phyloP scores from a whole-genome alignment of 2,329 filamentous ascomycete species.

The Botryotinia narcissicola region DNA sequence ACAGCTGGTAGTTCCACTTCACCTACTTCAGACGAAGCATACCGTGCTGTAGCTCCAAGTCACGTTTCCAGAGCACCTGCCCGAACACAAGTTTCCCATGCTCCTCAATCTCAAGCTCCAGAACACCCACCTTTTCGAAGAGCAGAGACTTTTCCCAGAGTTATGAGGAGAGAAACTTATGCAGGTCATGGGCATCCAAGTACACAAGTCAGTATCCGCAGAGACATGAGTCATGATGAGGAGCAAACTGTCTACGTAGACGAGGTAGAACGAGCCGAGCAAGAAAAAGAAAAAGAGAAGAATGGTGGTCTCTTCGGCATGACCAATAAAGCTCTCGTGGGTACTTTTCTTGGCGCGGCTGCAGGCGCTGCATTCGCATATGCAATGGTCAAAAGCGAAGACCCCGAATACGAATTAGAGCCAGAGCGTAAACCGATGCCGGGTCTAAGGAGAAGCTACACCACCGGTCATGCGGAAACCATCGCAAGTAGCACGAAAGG shows the following conservation, averaged over 20 bases:
- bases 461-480: constrained; percentile 11
- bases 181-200: background rate
- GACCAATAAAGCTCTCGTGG: constrained; percentile 64
- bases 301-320: constrained; percentile 39
- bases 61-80: constrained; percentile 13
- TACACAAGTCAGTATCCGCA: constrained; percentile 8
- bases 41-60: constrained; percentile 12
- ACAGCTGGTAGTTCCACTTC: constrained; percentile 22
- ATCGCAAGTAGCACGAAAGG: constrained; percentile 10
- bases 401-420: constrained; percentile 23
- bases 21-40: constrained; percentile 1
- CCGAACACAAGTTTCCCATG: background rate
- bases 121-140: constrained; percentile 19
- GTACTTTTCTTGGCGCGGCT: constrained; percentile 74
- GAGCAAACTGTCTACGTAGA: constrained; percentile 19
- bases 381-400: constrained; percentile 63
- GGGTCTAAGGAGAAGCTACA: constrained; percentile 11
- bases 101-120: background rate
- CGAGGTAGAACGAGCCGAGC: constrained; percentile 24
- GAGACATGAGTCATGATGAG: constrained; percentile 9
- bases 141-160: constrained; percentile 20
- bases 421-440: constrained; percentile 1
- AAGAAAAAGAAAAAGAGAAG: constrained; percentile 15
- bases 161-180: constrained; percentile 7
- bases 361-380: constrained; percentile 77